A percentile compares a stretch with the other conserved stretches of the same genome.
Evolutionary conservation across 192 early-diverging fungal species (phyloP).

Genomic region (Bifiguratus adelaidae): DNA sequence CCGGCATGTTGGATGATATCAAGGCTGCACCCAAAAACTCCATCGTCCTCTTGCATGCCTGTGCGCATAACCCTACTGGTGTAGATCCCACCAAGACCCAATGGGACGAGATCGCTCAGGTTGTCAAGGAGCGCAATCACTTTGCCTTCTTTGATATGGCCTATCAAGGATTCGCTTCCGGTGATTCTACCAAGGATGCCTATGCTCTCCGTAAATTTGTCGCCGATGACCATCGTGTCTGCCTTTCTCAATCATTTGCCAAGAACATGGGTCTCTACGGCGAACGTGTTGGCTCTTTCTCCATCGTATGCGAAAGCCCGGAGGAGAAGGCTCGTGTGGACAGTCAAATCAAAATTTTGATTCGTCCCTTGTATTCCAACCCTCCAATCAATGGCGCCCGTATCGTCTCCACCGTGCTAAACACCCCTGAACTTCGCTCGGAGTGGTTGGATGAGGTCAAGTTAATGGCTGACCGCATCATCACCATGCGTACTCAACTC

Average conservation of each 20-base stretch:
- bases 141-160: constrained; percentile 98
- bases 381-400: constrained; percentile 93
- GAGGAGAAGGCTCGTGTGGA: constrained; percentile 75
- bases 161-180: constrained; percentile 99
- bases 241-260: constrained; percentile 92
- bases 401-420: constrained; percentile 84
- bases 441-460: constrained; percentile 93
- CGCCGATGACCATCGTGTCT: constrained; percentile 57
- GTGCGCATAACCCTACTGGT: constrained; percentile 99
- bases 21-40: constrained; percentile 80
- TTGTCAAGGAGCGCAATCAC: constrained; percentile 71
- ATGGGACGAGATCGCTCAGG: constrained; percentile 80
- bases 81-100: constrained; percentile 91
- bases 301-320: constrained; percentile 58
- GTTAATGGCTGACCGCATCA: constrained; percentile 96
- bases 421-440: constrained; percentile 50
- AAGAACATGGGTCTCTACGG: constrained; percentile 99
- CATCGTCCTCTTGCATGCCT: constrained; percentile 91
- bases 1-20: constrained; percentile 85
- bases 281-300: constrained; percentile 92
- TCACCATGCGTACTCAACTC: constrained; percentile 76
- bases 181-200: constrained; percentile 79
- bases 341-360: constrained; percentile 91
- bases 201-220: constrained; percentile 92
- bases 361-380: constrained; percentile 98